Evolutionary conservation across 768 basidiomycete genomes (phyloP).

Genomic region (Boletus vinaceobasis): DNA sequence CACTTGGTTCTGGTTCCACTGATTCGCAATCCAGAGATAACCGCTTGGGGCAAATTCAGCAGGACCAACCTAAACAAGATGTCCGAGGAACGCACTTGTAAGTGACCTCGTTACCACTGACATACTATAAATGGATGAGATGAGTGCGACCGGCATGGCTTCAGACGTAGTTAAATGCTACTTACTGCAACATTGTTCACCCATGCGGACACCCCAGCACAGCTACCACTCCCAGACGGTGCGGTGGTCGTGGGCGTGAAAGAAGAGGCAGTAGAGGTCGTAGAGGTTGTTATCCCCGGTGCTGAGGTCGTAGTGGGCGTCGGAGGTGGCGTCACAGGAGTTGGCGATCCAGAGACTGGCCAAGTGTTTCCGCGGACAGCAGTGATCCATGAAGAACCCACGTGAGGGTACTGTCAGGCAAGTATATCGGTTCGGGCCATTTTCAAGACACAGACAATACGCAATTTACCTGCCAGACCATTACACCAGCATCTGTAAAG

Average conservation of each 20-base stretch:
- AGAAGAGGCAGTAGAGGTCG: too few relatives aligned
- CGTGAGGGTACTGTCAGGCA: constrained; percentile 34
- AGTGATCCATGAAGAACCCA: constrained; percentile 33
- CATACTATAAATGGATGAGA: background rate
- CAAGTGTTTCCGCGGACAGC: constrained; percentile 10
- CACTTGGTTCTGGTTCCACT: background rate
- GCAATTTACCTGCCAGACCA: constrained; percentile 36
- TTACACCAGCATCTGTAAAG: constrained; percentile 36
- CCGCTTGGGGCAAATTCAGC: background rate
- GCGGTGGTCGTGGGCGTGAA: background rate
- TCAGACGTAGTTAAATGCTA: background rate
- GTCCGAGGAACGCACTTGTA: background rate
- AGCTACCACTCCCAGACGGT: background rate
- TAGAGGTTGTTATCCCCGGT: too few relatives aligned
- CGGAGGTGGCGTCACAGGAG: background rate
- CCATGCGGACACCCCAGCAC: background rate
- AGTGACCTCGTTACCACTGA: background rate
- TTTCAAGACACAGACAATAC: background rate
- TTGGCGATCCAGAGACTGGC: background rate
- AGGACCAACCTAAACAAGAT: background rate
- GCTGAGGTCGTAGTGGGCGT: background rate
- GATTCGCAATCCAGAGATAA: background rate
- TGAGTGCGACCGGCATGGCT: background rate
- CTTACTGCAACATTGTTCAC: background rate
- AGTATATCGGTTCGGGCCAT: background rate